phyloP scores from a whole-genome alignment of 2,329 filamentous ascomycete genomes.

The Leptodontidium sp. region DNA sequence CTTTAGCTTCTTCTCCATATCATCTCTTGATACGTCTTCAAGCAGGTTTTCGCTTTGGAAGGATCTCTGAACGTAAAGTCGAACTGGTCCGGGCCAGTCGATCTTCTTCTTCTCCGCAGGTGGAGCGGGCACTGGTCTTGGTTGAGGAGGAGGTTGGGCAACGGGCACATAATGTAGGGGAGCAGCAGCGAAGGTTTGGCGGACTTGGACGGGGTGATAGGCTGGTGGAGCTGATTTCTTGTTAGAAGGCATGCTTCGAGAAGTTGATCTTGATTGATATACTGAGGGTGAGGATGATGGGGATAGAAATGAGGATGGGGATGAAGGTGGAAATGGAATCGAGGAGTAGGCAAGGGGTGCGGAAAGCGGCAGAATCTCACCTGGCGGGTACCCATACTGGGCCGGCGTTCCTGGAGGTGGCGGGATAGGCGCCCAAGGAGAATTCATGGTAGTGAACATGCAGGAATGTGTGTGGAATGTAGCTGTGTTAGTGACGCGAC shows the following conservation, averaged over 20 bases:
- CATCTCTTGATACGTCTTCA: slow-evolving; percentile 65
- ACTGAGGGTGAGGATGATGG: background rate
- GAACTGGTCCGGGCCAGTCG: slow-evolving; percentile 84
- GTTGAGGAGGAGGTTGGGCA: slow-evolving; percentile 40
- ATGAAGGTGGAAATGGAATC: background rate
- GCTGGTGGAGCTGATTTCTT: slow-evolving; percentile 49
- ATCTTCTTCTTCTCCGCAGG: slow-evolving; percentile 61
- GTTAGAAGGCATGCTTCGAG: slow-evolving; percentile 43
- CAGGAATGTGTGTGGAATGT: slow-evolving; percentile 33
- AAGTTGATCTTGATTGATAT: background rate
- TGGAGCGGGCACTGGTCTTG: slow-evolving; percentile 40
- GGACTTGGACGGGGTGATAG: slow-evolving; percentile 55
- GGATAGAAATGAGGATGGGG: background rate
- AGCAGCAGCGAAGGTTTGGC: slow-evolving; percentile 48
- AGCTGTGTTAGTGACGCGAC: slow-evolving; percentile 41
- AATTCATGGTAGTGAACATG: slow-evolving; percentile 44
- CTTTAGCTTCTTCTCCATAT: slow-evolving; percentile 87
- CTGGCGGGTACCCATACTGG: slow-evolving; percentile 42
- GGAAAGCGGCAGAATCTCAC: slow-evolving; percentile 38
- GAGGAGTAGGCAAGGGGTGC: slow-evolving; percentile 2
- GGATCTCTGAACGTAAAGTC: slow-evolving; percentile 87
- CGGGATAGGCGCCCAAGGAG: slow-evolving; percentile 46
- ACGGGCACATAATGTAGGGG: slow-evolving; percentile 47
- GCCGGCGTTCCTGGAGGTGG: slow-evolving; percentile 52
- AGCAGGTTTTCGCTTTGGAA: slow-evolving; percentile 80